Conservation (phyloP, 108 stramenopile genomes). For the Pinguiococcus pyrenoidosus region DNA sequence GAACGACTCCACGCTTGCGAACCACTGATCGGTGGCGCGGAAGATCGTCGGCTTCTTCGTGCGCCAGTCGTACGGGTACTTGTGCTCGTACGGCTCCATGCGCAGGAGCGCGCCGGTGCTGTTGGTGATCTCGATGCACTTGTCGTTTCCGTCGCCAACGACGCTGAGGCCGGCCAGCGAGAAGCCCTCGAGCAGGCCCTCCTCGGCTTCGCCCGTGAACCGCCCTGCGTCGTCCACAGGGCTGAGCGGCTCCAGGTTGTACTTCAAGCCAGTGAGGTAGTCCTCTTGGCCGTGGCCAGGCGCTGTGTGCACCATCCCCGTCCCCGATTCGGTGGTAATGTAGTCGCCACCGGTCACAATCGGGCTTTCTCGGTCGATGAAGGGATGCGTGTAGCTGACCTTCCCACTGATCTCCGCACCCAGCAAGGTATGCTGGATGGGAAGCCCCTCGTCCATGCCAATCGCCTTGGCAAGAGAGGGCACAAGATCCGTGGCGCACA, state of each 20-base stretch:
- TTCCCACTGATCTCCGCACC: constrained; percentile 40
- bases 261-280: constrained; percentile 54
- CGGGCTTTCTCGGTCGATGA: constrained; percentile 19
- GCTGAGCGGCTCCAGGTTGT: constrained; percentile 25
- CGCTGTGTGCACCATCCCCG: constrained; percentile 96
- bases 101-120: constrained; percentile 59
- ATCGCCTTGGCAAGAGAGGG: not conserved
- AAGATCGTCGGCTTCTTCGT: constrained; percentile 98
- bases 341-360: constrained; percentile 87
- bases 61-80: constrained; percentile 99
- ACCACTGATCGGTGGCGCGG: constrained; percentile 97
- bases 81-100: constrained; percentile 80
- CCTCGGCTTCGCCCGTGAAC: constrained; percentile 82
- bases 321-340: constrained; percentile 93
- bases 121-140: constrained; percentile 63
- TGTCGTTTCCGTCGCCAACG: constrained; percentile 69
- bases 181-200: too few relatives aligned
- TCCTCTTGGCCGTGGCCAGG: constrained; percentile 98
- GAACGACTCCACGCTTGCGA: constrained; percentile 86
- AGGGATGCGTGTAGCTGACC: constrained; percentile 23
- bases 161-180: constrained; percentile 71
- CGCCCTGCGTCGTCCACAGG: constrained; percentile 78
- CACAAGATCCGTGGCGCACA: not conserved
- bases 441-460: not conserved
- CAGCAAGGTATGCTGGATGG: constrained; percentile 27